phyloP scores from a whole-genome alignment of 495 filamentous ascomycete genomes.

The Neurospora terricola region DNA sequence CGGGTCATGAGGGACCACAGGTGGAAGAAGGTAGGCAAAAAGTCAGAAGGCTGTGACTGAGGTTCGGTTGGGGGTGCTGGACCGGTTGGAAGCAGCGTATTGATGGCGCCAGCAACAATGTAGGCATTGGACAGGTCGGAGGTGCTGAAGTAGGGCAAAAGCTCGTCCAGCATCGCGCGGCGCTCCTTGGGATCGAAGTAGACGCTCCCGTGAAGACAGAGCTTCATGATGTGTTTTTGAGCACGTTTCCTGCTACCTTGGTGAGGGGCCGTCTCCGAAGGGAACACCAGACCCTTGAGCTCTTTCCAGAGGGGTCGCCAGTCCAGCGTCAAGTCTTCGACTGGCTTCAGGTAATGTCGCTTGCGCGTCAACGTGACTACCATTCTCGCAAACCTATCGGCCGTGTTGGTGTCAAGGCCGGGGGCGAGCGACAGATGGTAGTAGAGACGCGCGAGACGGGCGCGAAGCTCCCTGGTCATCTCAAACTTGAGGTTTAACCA shows the following conservation, averaged over 20 bases:
- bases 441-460: conserved; percentile 80
- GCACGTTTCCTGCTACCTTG: conserved; percentile 33
- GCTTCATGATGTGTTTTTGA: conserved; percentile 58
- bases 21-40: conserved; percentile 87
- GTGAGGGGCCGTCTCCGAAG: conserved; percentile 56
- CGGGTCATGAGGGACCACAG: conserved; percentile 89
- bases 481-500: conserved; percentile 98
- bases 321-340: conserved; percentile 79
- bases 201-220: conserved; percentile 78
- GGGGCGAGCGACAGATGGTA: conserved; percentile 90
- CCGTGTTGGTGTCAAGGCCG: conserved; percentile 67
- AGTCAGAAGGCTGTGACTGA: conserved; percentile 68
- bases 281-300: conserved; percentile 78
- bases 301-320: conserved; percentile 92
- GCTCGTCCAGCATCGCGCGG: conserved; percentile 81
- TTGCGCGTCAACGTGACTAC: conserved; percentile 88
- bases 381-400: conserved; percentile 94
- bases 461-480: conserved; percentile 68
- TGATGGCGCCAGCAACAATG: conserved; percentile 75
- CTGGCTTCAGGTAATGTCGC: conserved; percentile 87
- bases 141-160: conserved; percentile 90
- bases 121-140: conserved; percentile 84
- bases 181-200: conserved; percentile 88
- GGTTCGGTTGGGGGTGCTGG: conserved; percentile 59
- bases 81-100: conserved; percentile 78